Percentiles rank a stretch among this genome's conserved stretches.
These are phyloP conservation scores for Annona squamosa DNA, from an alignment of 164 flowering plant species.

Conservation along the genomic window DNA sequence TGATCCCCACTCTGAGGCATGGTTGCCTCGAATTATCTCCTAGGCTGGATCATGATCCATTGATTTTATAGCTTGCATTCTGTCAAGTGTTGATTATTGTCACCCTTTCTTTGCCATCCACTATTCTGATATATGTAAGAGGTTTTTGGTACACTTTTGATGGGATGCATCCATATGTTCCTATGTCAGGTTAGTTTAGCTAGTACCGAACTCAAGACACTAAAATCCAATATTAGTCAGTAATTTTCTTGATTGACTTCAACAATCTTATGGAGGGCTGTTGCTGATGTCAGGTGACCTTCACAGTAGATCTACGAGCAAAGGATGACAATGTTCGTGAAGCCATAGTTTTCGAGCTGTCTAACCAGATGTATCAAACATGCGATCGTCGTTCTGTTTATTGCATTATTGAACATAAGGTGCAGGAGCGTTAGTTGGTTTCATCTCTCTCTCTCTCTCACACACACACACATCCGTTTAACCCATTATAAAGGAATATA, in stretches of 20 bases:
- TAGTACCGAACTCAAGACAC: neutral
- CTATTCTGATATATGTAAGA: neutral
- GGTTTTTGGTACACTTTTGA: neutral
- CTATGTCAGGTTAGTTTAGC: neutral
- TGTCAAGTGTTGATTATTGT: neutral
- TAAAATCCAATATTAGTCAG: neutral
- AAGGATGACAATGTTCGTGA: conserved; percentile 79
- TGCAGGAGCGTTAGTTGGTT: conserved; percentile 16
- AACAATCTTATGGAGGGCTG: neutral
- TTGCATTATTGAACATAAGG: conserved; percentile 84
- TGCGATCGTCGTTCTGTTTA: conserved; percentile 78
- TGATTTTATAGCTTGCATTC: neutral
- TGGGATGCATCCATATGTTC: neutral
- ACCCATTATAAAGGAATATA: too few relatives aligned
- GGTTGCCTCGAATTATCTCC: neutral
- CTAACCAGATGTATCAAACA: conserved; percentile 49
- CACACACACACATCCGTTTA: too few relatives aligned
- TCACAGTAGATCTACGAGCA: conserved; percentile 88
- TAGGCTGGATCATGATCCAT: neutral
- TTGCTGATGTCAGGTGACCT: conserved; percentile 55
- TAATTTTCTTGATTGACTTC: neutral
- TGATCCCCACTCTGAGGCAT: neutral
- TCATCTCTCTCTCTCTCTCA: conserved; percentile 3
- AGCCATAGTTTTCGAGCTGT: conserved; percentile 66
- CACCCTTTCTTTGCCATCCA: neutral